A percentile compares a stretch with the other conserved stretches of the same genome.
phyloP scores from a whole-genome alignment of 139 green algal genomes.

The Chlorella sp. region DNA sequence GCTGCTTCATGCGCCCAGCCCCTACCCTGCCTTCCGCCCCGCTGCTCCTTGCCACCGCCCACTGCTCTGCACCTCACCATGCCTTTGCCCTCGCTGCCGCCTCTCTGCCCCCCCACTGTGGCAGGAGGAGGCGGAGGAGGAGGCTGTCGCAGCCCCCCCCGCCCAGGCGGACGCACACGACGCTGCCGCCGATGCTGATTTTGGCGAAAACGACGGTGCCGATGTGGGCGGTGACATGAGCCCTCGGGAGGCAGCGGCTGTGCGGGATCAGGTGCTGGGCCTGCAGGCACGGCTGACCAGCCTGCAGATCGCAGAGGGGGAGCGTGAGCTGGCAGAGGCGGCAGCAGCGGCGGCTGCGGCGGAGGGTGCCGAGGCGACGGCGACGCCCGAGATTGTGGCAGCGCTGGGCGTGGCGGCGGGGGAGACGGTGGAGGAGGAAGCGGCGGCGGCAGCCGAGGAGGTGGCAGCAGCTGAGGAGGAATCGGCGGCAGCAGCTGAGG shows the following conservation, averaged over 20 bases:
- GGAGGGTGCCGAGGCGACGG: neutral
- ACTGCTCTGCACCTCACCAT: too few relatives aligned
- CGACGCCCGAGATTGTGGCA: too few relatives aligned
- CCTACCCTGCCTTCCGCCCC: neutral
- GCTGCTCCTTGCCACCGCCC: too few relatives aligned
- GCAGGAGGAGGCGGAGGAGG: neutral
- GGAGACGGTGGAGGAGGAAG: neutral
- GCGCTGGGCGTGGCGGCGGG: too few relatives aligned
- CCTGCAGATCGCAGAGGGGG: conserved; percentile 14
- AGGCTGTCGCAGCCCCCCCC: neutral
- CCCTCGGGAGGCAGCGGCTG: neutral
- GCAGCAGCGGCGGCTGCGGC: neutral
- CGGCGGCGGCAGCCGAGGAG: neutral
- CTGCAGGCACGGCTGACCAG: neutral
- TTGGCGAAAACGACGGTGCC: neutral
- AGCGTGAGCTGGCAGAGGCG: neutral
- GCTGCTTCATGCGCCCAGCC: too few relatives aligned
- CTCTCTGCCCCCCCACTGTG: neutral
- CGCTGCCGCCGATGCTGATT: too few relatives aligned
- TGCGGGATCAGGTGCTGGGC: neutral
- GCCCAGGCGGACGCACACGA: too few relatives aligned
- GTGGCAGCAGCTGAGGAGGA: neutral
- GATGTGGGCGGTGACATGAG: neutral
- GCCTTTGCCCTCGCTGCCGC: too few relatives aligned
- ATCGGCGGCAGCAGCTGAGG: neutral